Conservation (phyloP, 495 filamentous ascomycete genomes). For the Hyaloscypha variabilis region DNA sequence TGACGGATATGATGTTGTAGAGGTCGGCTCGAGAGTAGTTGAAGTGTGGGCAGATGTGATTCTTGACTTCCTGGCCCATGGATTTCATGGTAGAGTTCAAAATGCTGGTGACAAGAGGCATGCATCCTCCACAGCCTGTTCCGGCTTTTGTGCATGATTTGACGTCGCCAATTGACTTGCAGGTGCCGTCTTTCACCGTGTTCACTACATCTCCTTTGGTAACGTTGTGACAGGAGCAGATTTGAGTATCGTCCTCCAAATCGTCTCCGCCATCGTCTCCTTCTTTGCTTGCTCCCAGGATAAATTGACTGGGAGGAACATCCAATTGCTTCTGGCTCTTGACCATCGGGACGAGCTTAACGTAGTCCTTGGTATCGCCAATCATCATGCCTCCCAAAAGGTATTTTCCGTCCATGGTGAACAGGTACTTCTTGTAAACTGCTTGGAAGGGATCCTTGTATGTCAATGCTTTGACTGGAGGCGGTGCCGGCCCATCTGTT, state of each 20-base stretch:
- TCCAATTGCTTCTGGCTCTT: slow-evolving; percentile 85
- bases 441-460: slow-evolving; percentile 93
- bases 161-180: slow-evolving; percentile 83
- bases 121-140: slow-evolving; percentile 91
- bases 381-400: slow-evolving; percentile 98
- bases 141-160: slow-evolving; percentile 96
- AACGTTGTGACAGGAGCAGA: slow-evolving; percentile 97
- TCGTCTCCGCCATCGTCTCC: slow-evolving; percentile 66
- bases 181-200: slow-evolving; percentile 73
- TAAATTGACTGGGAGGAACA: slow-evolving; percentile 85
- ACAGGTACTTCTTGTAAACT: slow-evolving; percentile 97
- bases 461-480: slow-evolving; percentile 78
- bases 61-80: slow-evolving; percentile 90
- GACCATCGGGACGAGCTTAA: slow-evolving; percentile 93
- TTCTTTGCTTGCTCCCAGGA: slow-evolving; percentile 68
- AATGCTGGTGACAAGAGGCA: slow-evolving; percentile 89
- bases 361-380: slow-evolving; percentile 91
- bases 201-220: slow-evolving; percentile 81
- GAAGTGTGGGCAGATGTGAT: slow-evolving; percentile 87
- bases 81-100: slow-evolving; percentile 91
- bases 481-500: slow-evolving; percentile 47
- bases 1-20: slow-evolving; percentile 87
- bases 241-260: slow-evolving; percentile 79
- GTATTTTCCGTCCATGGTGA: slow-evolving; percentile 90
- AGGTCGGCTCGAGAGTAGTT: slow-evolving; percentile 85